Conservation (phyloP, 2,329 filamentous ascomycete genomes). For the Chrysoporthe cubensis region DNA sequence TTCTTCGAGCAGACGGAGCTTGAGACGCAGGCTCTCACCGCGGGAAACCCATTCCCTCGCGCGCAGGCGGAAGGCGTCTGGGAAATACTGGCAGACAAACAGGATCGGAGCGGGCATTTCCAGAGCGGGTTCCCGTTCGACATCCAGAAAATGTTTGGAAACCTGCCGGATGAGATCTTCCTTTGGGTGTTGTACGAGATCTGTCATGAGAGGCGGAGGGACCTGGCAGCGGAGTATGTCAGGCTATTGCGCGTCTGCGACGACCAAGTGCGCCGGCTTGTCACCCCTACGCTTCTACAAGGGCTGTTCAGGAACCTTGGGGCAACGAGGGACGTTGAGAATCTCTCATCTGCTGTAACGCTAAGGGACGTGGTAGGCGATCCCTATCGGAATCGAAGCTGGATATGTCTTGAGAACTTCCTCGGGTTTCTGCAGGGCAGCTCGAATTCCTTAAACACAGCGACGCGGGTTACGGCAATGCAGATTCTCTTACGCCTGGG, state of each 20-base stretch:
- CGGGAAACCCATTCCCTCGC: conserved; percentile 43
- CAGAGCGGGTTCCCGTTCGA: conserved; percentile 65
- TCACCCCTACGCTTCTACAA: conserved; percentile 51
- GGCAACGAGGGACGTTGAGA: conserved; percentile 52
- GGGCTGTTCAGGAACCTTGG: conserved; percentile 63
- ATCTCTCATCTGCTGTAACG: conserved; percentile 31
- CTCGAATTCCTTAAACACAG: conserved; percentile 41
- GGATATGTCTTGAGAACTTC: conserved; percentile 49
- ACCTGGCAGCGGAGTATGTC: conserved; percentile 64
- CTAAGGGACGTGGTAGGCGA: conserved; percentile 30
- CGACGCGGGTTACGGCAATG: conserved; percentile 45
- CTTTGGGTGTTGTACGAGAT: conserved; percentile 68
- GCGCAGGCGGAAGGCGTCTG: conserved; percentile 46
- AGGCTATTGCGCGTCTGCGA: conserved; percentile 53
- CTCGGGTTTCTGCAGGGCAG: conserved; percentile 47
- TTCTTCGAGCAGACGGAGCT: conserved; percentile 51
- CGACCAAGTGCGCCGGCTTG: conserved; percentile 47
- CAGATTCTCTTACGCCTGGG: conserved; percentile 58
- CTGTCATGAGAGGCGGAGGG: conserved; percentile 56
- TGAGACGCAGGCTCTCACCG: conserved; percentile 31
- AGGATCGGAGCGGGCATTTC: conserved; percentile 61
- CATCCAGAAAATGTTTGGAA: conserved; percentile 47
- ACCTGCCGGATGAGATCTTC: conserved; percentile 66
- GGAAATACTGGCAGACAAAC: conserved; percentile 53
- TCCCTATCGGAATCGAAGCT: conserved; percentile 43